Base-by-base conservation (phyloP, 2,329 filamentous ascomycete species). In the Pseudogymnoascus verrucosus region DNA sequence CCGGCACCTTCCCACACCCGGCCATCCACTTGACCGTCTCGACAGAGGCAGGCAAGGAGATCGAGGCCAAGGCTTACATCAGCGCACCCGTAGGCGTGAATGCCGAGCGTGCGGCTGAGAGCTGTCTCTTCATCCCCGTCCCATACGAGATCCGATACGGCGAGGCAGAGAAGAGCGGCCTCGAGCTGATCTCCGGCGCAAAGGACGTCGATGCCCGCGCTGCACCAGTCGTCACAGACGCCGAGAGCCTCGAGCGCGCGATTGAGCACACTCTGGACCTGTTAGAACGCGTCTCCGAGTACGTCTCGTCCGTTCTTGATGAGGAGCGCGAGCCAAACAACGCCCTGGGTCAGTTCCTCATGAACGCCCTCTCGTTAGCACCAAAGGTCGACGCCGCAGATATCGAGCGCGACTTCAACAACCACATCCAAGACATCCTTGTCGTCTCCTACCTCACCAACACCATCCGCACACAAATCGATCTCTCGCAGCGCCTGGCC, bases 341-440 rank as follows among this genome's bases (percentile, higher is more conserved):
- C 69, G 91, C 93, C 11, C 82, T 99, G 64, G 95, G 93, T 69
- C 96, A 99, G 79, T 96, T 92, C 79, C 82, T 99, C 69, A 90
- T 98, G 83, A 96, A 96, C 77, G 89, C 93, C 40, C 85, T 99
- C 67, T 93, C 90, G 57, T 82, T 99, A 67, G 91, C 93, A 63
- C 95, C 95, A 73, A 99, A 98, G 84, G 95, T 98, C 66, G 91
- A 96, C 72, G 82, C 89, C 39, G 84, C 87, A 66, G 89, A 96
- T 76, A 93, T 99, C 74, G 95, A 99, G 83, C 85, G 89, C 75
- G 93, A 98, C 82, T 99, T 99, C 86, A 99, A 99, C 86, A 96
- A 96, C 82, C 95, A 99, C 81, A 92, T 99, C 78, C 95, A 99
- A 81, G 95, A 99, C 77, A 93, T 99, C 66, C 87, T 99, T 69